Percentiles rank a stretch among this genome's conserved stretches.
These are phyloP conservation scores for Bromus sterilis DNA, from an alignment of 176 grass and related monocot genomes.

Conservation along the genomic window DNA sequence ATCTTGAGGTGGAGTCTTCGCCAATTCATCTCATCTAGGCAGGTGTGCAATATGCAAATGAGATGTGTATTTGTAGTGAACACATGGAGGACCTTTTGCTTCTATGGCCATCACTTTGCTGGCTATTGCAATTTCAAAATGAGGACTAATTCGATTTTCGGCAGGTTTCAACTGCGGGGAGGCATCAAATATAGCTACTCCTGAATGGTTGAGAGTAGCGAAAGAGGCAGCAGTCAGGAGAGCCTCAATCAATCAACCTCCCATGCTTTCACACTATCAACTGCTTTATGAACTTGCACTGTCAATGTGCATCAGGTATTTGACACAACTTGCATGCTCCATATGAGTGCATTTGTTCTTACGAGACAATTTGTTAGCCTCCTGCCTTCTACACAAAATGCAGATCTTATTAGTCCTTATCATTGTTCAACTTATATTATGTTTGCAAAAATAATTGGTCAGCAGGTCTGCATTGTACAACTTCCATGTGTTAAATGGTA, in stretches of 20 bases:
- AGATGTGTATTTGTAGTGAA: background rate
- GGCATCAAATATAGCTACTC: slow-evolving; percentile 94
- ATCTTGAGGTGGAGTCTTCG: background rate
- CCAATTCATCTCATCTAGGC: background rate
- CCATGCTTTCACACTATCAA: slow-evolving; percentile 89
- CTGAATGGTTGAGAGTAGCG: slow-evolving; percentile 81
- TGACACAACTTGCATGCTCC: slow-evolving; percentile 11
- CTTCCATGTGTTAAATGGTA: background rate
- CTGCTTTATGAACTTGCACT: slow-evolving; percentile 83
- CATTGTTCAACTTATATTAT: background rate
- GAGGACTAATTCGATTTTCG: background rate
- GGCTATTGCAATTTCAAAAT: background rate
- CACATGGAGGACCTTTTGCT: background rate
- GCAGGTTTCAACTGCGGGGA: slow-evolving; percentile 94
- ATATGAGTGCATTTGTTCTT: slow-evolving; percentile 7
- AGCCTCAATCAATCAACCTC: slow-evolving; percentile 81
- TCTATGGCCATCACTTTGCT: background rate
- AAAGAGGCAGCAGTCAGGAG: slow-evolving; percentile 96
- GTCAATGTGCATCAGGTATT: slow-evolving; percentile 71
- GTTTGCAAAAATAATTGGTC: background rate
- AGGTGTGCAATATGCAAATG: background rate
- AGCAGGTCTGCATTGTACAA: slow-evolving; percentile 3
- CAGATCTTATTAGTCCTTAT: background rate
- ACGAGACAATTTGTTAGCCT: background rate
- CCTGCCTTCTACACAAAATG: background rate